Evolutionary conservation across 2,329 filamentous ascomycete species (phyloP), one percentile per base, ranked within the genome.

Genomic region (Phaeosphaeriaceae sp.): DNA sequence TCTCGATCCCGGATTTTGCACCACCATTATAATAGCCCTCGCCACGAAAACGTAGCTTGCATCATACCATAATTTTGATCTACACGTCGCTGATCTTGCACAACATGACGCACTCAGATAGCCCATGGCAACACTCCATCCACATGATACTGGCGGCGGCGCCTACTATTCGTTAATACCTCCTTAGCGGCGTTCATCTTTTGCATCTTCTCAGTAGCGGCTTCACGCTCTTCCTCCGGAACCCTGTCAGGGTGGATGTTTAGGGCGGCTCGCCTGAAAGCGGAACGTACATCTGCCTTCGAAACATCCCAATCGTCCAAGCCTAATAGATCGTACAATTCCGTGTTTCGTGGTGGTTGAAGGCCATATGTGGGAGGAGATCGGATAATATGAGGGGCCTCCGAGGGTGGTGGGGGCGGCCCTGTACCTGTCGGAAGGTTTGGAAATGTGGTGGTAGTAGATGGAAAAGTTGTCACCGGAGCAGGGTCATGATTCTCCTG

Each of bases 171-270:
- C 7, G 61, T 21, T 16, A 69, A 42, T 15, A 69, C 46, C 15
- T 66, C 64, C 30, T 53, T 63, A 0, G 65, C 58, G 4, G 56
- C 64, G 23, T 67, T 67, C 21, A 68, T 47, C 12, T 51, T 48
- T 48, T 64, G 54, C 66, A 69, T 69, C 17, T 42, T 43, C 12
- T 42, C 15, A 1, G 56, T 62, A 1, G 66, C 63, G 6, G 20
- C 30, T 12, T 48, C 50, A 12, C 46, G 47, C 5, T 62, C 43
- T 16, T 54, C 39, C 2, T 46, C 50, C 1, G 45, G 8, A 1
- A 50, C 61, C 34, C 54, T 62, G 37, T 68, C 66, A 0, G 66
- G 66, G 17, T 69, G 66, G n/a, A 41, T 37, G 8, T 34, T 43
- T 2, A 57, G 26, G 0, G 60, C 58, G 2, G 51, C 45, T 17